Evolutionary conservation across 2,329 filamentous ascomycete species (phyloP), one percentile per base, ranked within the genome.

Genomic region (Pseudocercospora crystallina): DNA sequence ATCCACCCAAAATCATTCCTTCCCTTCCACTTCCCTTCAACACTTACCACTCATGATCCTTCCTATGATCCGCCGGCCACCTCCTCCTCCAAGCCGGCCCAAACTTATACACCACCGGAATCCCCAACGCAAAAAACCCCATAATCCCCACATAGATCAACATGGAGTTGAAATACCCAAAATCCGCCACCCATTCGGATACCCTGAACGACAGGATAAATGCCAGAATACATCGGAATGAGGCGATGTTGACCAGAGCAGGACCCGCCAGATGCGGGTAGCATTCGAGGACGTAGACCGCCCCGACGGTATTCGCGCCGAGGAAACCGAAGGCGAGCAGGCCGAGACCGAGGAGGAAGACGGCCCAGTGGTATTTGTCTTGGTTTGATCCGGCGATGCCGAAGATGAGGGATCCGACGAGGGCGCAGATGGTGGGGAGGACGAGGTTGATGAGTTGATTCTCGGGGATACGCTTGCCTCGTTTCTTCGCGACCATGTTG

Each of bases 241-340:
- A 61, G 9, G 64, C 61, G 36, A 67, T 62, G 47, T 67, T 67
- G 51, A 66, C 64, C 5, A 67, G 53, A 7, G 62, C 59, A 5
- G 64, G 64, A 8, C 64, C 64, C 7, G 64, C 64, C 47, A 65
- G 56, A 40, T 66, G 62, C 13, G 64, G 63, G 45, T 67, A 67
- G 52, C 56, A 60, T 47, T 67, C 64, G 2, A 67, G 53, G 9
- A 66, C 60, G 41, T 65, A 67, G n/a, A 67, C 64, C 2, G 62
- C 58, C 10, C 62, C 58, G 33, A 67, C 59, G 5, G 64, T 66
- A 33, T 65, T 67, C 5, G 61, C 60, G 8, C 60, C 59, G 1
- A 67, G 56, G 51, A 65, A 66, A 9, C 63, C 61, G 40, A 67
- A 64, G 2, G 60, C 58, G 47, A 65, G 63, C 26, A 65, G 51